Evolutionary conservation across 1,284 basidiomycete genomes (phyloP).

Genomic region (Microbotryomycetes sp.): DNA sequence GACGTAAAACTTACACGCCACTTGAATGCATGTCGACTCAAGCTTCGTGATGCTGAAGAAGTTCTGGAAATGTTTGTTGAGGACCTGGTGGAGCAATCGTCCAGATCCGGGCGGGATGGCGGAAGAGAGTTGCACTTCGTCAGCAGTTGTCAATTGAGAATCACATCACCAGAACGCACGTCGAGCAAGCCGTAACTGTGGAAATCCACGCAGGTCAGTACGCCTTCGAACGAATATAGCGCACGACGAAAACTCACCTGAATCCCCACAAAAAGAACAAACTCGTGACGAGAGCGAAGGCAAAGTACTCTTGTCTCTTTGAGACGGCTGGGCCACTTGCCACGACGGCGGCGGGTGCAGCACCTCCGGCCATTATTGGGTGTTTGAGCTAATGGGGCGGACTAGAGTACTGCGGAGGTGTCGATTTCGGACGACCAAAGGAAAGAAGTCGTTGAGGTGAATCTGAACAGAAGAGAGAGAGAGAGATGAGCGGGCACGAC

Average conservation of each 20-base stretch:
- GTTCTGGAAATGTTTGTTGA: constrained; percentile 62
- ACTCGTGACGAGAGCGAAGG: constrained; percentile 65
- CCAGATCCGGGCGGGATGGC: too few species aligned
- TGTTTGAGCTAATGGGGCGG: neutral
- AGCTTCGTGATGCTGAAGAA: constrained; percentile 67
- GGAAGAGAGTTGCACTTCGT: too few species aligned
- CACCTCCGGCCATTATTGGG: constrained; percentile 22
- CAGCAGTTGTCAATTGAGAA: constrained; percentile 61
- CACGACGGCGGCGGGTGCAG: constrained; percentile 1
- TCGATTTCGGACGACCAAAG: too few species aligned
- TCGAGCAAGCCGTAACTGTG: constrained; percentile 40
- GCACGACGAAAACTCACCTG: neutral
- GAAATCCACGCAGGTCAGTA: constrained; percentile 1
- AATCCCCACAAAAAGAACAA: constrained; percentile 69
- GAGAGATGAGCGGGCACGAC: neutral
- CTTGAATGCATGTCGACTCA: constrained; percentile 74
- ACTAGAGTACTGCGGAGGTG: neutral
- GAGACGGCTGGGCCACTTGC: constrained; percentile 7
- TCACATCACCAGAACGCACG: constrained; percentile 71
- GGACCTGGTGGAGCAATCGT: constrained; percentile 23
- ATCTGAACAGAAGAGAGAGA: neutral
- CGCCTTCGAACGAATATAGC: neutral
- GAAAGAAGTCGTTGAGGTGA: neutral
- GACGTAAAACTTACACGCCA: too few species aligned
- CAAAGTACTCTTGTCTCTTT: constrained; percentile 39